Conservation (phyloP, 768 basidiomycete species). For the Gymnopilus dilepis region DNA sequence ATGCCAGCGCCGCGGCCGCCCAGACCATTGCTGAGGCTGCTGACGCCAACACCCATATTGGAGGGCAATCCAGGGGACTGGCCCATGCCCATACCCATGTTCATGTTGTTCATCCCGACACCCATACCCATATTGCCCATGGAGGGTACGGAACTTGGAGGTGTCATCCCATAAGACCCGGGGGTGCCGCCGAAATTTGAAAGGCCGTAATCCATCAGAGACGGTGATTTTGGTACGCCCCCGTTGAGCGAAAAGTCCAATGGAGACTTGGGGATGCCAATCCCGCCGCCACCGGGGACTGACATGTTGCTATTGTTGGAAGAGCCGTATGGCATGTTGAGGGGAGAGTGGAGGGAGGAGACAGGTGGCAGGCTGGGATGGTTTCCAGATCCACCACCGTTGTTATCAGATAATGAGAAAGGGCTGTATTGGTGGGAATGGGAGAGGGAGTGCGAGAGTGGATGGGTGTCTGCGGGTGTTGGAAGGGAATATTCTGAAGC, state of each 20-base stretch:
- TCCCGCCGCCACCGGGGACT: slow-evolving; percentile 4
- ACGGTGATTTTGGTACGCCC: slow-evolving; percentile 6
- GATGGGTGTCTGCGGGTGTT: slow-evolving; percentile 41
- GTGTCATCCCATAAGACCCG: slow-evolving; percentile 15
- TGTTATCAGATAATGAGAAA: slow-evolving; percentile 30
- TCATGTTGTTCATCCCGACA: slow-evolving; percentile 14
- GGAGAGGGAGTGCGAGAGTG: slow-evolving; percentile 28
- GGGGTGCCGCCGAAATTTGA: background rate
- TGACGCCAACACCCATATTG: slow-evolving; percentile 1
- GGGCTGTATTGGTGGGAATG: slow-evolving; percentile 34
- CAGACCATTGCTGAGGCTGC: background rate
- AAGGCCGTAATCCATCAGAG: slow-evolving; percentile 13
- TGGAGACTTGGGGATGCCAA: slow-evolving; percentile 7
- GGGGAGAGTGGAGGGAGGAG: slow-evolving; percentile 15
- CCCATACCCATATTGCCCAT: slow-evolving; percentile 16
- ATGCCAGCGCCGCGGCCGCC: background rate
- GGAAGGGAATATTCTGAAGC: slow-evolving; percentile 48
- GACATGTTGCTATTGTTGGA: slow-evolving; percentile 1
- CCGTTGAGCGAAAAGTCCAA: background rate
- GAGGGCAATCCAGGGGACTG: slow-evolving; percentile 5
- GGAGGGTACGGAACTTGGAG: slow-evolving; percentile 1
- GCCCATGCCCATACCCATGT: slow-evolving; percentile 8
- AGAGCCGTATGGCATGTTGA: slow-evolving; percentile 1
- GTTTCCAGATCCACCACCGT: slow-evolving; percentile 13
- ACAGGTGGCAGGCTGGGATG: slow-evolving; percentile 17